Evolutionary conservation across 768 basidiomycete species (phyloP).

Genomic region (Collybia mongolica): DNA sequence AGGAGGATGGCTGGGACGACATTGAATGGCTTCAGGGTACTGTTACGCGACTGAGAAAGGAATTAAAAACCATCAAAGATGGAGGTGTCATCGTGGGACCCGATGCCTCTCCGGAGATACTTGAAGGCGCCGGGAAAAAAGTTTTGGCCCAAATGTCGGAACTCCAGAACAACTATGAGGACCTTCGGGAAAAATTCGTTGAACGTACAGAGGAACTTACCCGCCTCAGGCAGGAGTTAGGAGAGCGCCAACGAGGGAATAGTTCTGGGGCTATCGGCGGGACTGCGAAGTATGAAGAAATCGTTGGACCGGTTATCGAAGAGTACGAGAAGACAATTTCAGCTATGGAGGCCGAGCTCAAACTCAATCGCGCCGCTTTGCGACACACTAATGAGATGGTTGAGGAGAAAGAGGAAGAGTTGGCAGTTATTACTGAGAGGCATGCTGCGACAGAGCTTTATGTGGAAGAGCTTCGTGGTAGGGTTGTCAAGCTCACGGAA

Average conservation of each 20-base stretch:
- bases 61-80: conserved; percentile 79
- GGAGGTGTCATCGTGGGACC: conserved; percentile 38
- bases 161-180: conserved; percentile 83
- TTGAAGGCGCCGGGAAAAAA: conserved; percentile 71
- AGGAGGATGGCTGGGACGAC: conserved; percentile 98
- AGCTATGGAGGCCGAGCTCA: conserved; percentile 91
- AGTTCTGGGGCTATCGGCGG: conserved; percentile 62
- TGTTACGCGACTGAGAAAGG: conserved; percentile 81
- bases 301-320: conserved; percentile 96
- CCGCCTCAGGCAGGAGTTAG: conserved; percentile 73
- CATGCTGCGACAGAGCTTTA: conserved; percentile 82
- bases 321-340: conserved; percentile 98
- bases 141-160: conserved; percentile 80
- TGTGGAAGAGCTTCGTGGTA: conserved; percentile 78
- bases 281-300: conserved; percentile 84
- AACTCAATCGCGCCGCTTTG: conserved; percentile 82
- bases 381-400: conserved; percentile 90
- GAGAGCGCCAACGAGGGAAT: conserved; percentile 65
- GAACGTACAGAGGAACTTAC: conserved; percentile 89
- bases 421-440: conserved; percentile 61
- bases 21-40: conserved; percentile 93
- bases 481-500: conserved; percentile 82
- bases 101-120: conserved; percentile 32
- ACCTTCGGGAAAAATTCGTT: conserved; percentile 79
- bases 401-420: conserved; percentile 86